These are phyloP conservation scores for Podila verticillata DNA, from an alignment of 192 early-diverging fungal genomes.

Conservation along the genomic window DNA sequence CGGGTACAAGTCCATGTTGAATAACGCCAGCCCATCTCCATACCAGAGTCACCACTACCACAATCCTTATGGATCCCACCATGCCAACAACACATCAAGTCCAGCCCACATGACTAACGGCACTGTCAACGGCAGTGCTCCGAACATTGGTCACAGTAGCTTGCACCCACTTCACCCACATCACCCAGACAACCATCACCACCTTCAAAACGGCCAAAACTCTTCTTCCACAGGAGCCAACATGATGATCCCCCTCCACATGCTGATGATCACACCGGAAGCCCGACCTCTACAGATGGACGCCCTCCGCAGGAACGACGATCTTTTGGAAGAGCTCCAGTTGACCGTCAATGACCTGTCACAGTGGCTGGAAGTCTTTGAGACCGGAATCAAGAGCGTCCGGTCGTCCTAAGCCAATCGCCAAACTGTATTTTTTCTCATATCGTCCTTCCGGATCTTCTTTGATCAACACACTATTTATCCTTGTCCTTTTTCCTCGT, in stretches of 20 bases:
- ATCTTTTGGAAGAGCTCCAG: constrained; percentile 53
- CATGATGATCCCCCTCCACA: constrained; percentile 13
- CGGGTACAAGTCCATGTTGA: not conserved
- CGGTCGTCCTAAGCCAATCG: not conserved
- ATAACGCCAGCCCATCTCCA: not conserved
- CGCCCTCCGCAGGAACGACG: constrained; percentile 50
- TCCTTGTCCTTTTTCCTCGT: not conserved
- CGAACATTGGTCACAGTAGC: not conserved
- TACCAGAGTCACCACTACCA: not conserved
- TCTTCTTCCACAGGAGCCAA: not conserved
- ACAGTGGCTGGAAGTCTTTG: constrained; percentile 57
- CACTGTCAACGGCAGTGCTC: too few species aligned
- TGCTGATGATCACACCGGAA: constrained; percentile 50
- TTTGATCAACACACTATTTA: not conserved
- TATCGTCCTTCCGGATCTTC: constrained; percentile 7
- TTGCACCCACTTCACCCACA: constrained; percentile 1
- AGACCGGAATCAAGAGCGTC: constrained; percentile 50
- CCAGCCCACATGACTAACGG: too few species aligned
- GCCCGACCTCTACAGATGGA: constrained; percentile 52
- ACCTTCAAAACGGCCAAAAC: not conserved
- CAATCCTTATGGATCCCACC: too few species aligned
- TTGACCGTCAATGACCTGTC: constrained; percentile 51
- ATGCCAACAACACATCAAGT: too few species aligned
- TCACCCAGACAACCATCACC: not conserved
- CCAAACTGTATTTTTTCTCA: not conserved